These are phyloP conservation scores for Chrysoporthe puriensis DNA, from an alignment of 2,329 filamentous ascomycete species.

Conservation along the genomic window DNA sequence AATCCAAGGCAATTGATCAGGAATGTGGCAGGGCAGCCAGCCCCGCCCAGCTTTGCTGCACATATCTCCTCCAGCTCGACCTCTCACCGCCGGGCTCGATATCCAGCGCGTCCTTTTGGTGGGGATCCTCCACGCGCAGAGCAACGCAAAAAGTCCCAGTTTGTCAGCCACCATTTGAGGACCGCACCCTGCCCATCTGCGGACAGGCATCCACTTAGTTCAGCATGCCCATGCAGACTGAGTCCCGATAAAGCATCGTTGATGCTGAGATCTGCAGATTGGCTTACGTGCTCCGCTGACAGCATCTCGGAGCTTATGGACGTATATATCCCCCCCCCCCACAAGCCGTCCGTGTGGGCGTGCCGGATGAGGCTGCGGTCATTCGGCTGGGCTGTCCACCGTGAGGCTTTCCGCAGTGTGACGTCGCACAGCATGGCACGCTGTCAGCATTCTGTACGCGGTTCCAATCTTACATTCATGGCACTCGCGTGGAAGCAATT, in stretches of 20 bases:
- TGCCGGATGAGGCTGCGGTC: conserved; percentile 1
- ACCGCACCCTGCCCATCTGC: too few species aligned
- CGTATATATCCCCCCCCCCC: not conserved
- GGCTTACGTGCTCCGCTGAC: conserved; percentile 6
- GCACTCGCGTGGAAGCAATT: not conserved
- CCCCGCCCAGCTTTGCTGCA: not conserved
- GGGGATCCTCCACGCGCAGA: too few species aligned
- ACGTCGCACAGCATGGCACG: not conserved
- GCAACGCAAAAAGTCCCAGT: too few species aligned
- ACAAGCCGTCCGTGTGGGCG: not conserved
- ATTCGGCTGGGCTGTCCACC: not conserved
- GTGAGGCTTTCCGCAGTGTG: not conserved
- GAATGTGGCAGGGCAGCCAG: not conserved
- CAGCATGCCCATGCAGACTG: not conserved
- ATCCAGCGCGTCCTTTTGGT: too few species aligned
- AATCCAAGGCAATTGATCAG: not conserved
- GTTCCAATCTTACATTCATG: not conserved
- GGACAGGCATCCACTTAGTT: not conserved
- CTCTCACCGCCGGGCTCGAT: not conserved
- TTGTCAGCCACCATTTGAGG: too few species aligned
- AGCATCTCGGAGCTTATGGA: not conserved
- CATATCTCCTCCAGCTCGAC: not conserved
- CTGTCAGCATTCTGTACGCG: not conserved
- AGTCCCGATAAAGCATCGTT: not conserved
- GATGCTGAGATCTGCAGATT: not conserved